Evolutionary conservation across 805 yeast genomes (phyloP).

Genomic region (Candida lessepsii): DNA sequence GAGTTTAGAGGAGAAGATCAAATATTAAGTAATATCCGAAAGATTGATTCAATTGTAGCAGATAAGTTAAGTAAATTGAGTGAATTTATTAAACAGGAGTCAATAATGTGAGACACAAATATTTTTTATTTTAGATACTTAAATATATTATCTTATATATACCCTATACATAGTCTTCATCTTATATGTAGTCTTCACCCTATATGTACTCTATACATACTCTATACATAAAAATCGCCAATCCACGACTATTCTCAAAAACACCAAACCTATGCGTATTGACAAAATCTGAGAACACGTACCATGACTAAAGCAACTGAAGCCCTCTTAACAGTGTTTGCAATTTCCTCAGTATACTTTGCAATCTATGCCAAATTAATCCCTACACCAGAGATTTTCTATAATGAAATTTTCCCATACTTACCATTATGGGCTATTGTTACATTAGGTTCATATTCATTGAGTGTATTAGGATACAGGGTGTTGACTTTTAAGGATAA

Average conservation of each 20-base stretch:
- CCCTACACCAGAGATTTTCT: slow-evolving; percentile 51
- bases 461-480: slow-evolving; percentile 67
- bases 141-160: too few relatives aligned
- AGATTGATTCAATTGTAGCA: slow-evolving; percentile 24
- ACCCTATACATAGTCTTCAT: too few relatives aligned
- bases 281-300: slow-evolving; percentile 4
- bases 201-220: too few relatives aligned
- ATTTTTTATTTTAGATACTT: too few relatives aligned
- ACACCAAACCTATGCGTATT: background rate
- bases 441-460: slow-evolving; percentile 65
- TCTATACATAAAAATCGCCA: too few relatives aligned
- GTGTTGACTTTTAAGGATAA: slow-evolving; percentile 69
- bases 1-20: slow-evolving; percentile 16
- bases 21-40: slow-evolving; percentile 7
- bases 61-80: slow-evolving; percentile 27
- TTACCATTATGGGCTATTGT: slow-evolving; percentile 72
- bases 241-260: too few relatives aligned
- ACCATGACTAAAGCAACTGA: slow-evolving; percentile 69
- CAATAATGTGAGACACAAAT: too few relatives aligned
- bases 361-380: slow-evolving; percentile 51
- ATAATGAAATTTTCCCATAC: slow-evolving; percentile 57
- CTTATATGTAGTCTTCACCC: too few relatives aligned
- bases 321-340: slow-evolving; percentile 46
- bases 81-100: slow-evolving; percentile 41
- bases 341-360: slow-evolving; percentile 52